Conservation (phyloP, 1,139 yeast genomes). For the Debaryomyces psychrophilus region DNA sequence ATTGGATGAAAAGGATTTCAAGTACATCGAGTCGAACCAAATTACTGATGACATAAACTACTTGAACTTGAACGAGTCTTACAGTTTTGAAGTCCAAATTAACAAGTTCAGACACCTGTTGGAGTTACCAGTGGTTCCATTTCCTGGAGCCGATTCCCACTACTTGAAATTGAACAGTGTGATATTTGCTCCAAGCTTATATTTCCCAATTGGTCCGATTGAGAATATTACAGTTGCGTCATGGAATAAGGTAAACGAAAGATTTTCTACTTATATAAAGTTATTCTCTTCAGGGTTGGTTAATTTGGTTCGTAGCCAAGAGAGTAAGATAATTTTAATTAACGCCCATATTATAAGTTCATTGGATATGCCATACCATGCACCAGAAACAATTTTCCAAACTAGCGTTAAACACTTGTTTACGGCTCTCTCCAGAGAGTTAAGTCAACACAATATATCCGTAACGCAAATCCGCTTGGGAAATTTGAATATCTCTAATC, state of each 20-base stretch:
- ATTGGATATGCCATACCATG: conserved; percentile 51
- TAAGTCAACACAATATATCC: conserved; percentile 42
- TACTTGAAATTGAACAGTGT: conserved; percentile 57
- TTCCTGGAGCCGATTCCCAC: conserved; percentile 59
- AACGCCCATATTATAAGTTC: conserved; percentile 49
- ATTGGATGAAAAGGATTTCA: conserved; percentile 62
- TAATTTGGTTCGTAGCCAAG: conserved; percentile 52
- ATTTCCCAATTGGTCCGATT: conserved; percentile 70
- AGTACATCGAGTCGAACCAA: conserved; percentile 60
- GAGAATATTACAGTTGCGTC: conserved; percentile 56
- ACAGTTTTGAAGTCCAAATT: conserved; percentile 34
- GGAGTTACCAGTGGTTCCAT: conserved; percentile 44
- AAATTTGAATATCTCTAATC: conserved; percentile 44
- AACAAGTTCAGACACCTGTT: conserved; percentile 45
- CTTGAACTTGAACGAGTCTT: conserved; percentile 34
- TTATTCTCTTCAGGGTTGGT: conserved; percentile 61
- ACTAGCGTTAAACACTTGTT: conserved; percentile 40
- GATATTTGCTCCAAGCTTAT: conserved; percentile 63
- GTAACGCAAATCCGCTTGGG: conserved; percentile 54
- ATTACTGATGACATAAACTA: conserved; percentile 55
- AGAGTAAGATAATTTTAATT: conserved; percentile 47
- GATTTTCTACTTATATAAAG: conserved; percentile 50
- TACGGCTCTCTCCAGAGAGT: conserved; percentile 44
- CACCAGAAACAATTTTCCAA: conserved; percentile 50
- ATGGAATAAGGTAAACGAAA: conserved; percentile 56